Conservation (phyloP, 2,329 filamentous ascomycete genomes). For the Aureobasidium sp. region DNA sequence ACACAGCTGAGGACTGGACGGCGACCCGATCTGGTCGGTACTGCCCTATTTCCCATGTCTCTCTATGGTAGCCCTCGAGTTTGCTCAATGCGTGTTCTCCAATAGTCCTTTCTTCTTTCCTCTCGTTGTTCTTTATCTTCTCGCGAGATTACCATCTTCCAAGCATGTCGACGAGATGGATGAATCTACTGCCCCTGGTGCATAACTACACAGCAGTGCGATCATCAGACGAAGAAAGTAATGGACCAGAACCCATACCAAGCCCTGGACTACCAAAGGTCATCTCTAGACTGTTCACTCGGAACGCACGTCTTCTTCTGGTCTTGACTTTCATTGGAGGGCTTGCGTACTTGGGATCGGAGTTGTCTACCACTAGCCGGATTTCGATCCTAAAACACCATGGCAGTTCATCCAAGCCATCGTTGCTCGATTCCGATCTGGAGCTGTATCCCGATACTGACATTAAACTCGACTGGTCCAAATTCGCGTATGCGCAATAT, state of each 20-base stretch:
- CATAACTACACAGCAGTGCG: neutral
- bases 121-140: neutral
- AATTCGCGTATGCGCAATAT: conserved; percentile 39
- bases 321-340: neutral
- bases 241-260: neutral
- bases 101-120: neutral
- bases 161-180: neutral
- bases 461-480: conserved; percentile 24
- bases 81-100: neutral
- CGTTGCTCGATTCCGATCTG: neutral
- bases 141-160: neutral
- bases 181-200: neutral
- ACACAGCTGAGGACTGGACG: neutral
- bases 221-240: neutral
- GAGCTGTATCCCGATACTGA: neutral
- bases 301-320: neutral
- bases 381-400: neutral
- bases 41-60: neutral
- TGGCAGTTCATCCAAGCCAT: neutral
- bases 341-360: neutral
- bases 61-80: neutral
- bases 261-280: neutral
- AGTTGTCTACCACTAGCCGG: neutral
- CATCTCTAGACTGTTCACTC: neutral
- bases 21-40: neutral